phyloP scores from a whole-genome alignment of 1,284 basidiomycete species.

The Rhodotorula sp. region DNA sequence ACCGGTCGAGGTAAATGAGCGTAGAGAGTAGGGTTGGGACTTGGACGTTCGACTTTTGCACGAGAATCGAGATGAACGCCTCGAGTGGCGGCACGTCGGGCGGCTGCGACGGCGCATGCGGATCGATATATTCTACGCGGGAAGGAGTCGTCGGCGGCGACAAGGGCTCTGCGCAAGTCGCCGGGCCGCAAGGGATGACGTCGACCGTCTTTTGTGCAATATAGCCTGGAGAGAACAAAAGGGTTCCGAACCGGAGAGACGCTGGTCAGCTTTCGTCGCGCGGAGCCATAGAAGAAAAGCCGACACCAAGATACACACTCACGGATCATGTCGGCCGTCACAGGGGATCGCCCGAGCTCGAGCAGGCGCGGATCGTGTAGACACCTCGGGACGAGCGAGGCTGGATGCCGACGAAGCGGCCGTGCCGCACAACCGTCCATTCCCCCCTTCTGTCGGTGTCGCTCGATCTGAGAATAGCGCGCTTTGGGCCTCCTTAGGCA shows the following conservation, averaged over 20 bases:
- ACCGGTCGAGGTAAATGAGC: conserved; percentile 84
- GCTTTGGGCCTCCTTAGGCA: too few species aligned
- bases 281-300: background rate
- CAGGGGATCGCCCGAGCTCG: conserved; percentile 68
- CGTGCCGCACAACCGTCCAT: background rate
- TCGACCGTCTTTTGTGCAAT: conserved; percentile 37
- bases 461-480: too few species aligned
- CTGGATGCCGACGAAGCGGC: conserved; percentile 35
- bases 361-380: conserved; percentile 71
- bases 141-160: conserved; percentile 38
- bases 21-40: conserved; percentile 87
- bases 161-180: conserved; percentile 13
- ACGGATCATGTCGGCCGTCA: conserved; percentile 75
- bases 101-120: conserved; percentile 12
- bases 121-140: background rate
- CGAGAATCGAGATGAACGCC: conserved; percentile 80
- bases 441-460: too few species aligned
- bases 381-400: conserved; percentile 36
- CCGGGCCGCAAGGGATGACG: conserved; percentile 33
- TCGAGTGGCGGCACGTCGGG: conserved; percentile 65
- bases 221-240: conserved; percentile 23
- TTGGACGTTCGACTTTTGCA: conserved; percentile 74
- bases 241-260: background rate
- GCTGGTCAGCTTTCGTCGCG: background rate
- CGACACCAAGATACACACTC: background rate